Evolutionary conservation across 2,329 filamentous ascomycete species (phyloP), one percentile per base, ranked within the genome.

Genomic region (Colletotrichum echinochloae): DNA sequence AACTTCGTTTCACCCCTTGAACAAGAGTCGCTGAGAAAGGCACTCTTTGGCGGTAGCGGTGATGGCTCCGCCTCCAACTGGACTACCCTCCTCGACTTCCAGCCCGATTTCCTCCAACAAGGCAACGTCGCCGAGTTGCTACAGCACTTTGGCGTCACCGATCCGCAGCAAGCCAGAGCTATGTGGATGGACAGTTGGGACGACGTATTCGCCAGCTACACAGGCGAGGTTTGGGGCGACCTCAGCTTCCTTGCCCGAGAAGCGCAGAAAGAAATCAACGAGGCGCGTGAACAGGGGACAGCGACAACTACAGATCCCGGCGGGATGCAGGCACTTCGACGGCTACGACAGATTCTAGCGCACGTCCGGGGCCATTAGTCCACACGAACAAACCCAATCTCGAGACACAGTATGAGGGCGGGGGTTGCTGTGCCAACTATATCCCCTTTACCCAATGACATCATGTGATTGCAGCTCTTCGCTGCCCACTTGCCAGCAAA

Each of bases 181-280:
- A 73, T 79, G 20, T 90, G 88, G 87, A 77, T 87, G 16, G 79
- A 82, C 44, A 84, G 89, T 74, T 91, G 89, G 88, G 82, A 83
- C 41, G 81, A 83, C 51, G 87, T 90, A 9, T 80, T 91, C 30
- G 84, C 82, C 2, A 80, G 83, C 41, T 91, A 91, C 73, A 85
- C 85, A 0, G 89, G 92, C 76, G 88, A 92, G 65, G 90, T 93
- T 30, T 93, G 91, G 91, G 91, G 91, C 26, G 89, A 88, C 66
- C 78, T 92, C 26, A 79, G 84, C 37, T 83, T 86, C 4, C 80
- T 91, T 41, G 85, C 90, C 12, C 80, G 83, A 60, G 84, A 88
- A 71, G 91, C 90, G 5, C 82, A 81, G 66, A 79, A 79, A 55
- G 90, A 93, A 76, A 78, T 92, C 26, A 80, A 86, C 57, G 77